phyloP scores from a whole-genome alignment of 1,284 basidiomycete species.

The Moesziomyces globuligerus region DNA sequence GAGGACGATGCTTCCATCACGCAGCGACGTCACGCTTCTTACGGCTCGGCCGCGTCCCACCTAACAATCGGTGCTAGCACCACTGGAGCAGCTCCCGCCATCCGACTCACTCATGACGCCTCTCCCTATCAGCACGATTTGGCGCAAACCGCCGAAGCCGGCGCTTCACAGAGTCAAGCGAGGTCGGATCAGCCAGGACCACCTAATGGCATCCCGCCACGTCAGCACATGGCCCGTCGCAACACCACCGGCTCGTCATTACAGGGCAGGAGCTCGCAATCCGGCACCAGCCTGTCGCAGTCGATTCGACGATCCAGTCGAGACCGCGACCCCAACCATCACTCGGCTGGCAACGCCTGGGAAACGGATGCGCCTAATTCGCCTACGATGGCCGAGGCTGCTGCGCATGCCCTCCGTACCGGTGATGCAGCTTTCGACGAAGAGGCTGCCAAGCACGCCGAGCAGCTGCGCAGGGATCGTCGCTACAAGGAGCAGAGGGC shows the following conservation, averaged over 20 bases:
- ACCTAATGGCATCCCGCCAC: conserved; percentile 23
- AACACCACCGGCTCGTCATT: conserved; percentile 55
- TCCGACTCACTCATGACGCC: conserved; percentile 43
- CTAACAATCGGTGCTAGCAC: conserved; percentile 11
- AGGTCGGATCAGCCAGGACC: conserved; percentile 13
- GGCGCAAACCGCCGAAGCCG: conserved; percentile 9
- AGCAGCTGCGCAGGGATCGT: conserved; percentile 57
- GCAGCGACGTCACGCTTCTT: conserved; percentile 21
- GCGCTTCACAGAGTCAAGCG: conserved; percentile 3
- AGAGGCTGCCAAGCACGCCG: conserved; percentile 61
- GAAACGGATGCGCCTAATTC: conserved; percentile 30
- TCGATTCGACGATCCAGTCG: conserved; percentile 34
- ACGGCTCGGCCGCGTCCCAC: conserved; percentile 20
- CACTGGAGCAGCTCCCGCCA: conserved; percentile 23
- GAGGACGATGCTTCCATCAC: conserved; percentile 22
- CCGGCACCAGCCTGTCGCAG: conserved; percentile 29
- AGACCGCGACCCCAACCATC: conserved; percentile 31
- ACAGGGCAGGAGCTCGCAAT: conserved; percentile 33
- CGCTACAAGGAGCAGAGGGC: conserved; percentile 59
- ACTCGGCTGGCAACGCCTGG: conserved; percentile 27
- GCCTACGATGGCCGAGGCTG: conserved; percentile 24
- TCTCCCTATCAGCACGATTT: conserved; percentile 35
- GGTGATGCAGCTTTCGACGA: conserved; percentile 64
- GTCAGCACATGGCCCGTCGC: conserved; percentile 37
- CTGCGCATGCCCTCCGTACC: conserved; percentile 49